phyloP scores from a whole-genome alignment of 2,329 filamentous ascomycete genomes.

The Neofusicoccum cordaticola region DNA sequence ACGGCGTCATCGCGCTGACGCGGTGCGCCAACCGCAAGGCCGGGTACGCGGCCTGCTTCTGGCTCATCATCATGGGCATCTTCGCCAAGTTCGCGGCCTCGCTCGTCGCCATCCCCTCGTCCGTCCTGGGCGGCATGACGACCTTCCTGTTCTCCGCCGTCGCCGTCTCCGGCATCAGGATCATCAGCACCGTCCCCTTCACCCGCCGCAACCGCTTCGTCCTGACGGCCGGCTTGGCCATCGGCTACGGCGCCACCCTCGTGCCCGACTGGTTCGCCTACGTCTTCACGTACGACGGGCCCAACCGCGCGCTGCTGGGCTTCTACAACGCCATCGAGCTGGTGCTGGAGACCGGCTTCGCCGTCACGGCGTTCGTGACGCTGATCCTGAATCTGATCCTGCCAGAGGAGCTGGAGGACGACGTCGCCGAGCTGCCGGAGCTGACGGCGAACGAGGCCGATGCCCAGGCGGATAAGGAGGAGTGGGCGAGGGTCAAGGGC shows the following conservation, averaged over 20 bases:
- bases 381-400: slow-evolving; percentile 72
- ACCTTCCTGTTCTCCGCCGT: slow-evolving; percentile 79
- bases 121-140: slow-evolving; percentile 54
- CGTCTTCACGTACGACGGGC: slow-evolving; percentile 70
- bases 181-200: slow-evolving; percentile 69
- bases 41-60: slow-evolving; percentile 73
- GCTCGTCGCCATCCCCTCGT: slow-evolving; percentile 68
- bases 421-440: slow-evolving; percentile 35
- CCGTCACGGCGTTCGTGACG: slow-evolving; percentile 69
- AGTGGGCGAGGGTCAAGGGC: slow-evolving; percentile 28
- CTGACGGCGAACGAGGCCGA: slow-evolving; percentile 39
- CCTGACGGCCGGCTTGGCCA: slow-evolving; percentile 68
- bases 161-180: slow-evolving; percentile 72
- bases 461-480: slow-evolving; percentile 33
- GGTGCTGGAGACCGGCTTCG: slow-evolving; percentile 60
- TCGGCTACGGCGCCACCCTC: slow-evolving; percentile 61
- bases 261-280: slow-evolving; percentile 60
- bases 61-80: slow-evolving; percentile 76
- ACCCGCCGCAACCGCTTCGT: slow-evolving; percentile 81
- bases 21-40: slow-evolving; percentile 78
- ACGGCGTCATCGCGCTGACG: slow-evolving; percentile 78
- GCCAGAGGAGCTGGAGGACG: slow-evolving; percentile 63
- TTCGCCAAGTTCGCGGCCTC: slow-evolving; percentile 81
- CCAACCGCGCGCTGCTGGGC: slow-evolving; percentile 65
- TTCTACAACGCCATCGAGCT: slow-evolving; percentile 66